Conservation (phyloP, 495 filamentous ascomycete genomes). For the Xanthoparmelia taractica region DNA sequence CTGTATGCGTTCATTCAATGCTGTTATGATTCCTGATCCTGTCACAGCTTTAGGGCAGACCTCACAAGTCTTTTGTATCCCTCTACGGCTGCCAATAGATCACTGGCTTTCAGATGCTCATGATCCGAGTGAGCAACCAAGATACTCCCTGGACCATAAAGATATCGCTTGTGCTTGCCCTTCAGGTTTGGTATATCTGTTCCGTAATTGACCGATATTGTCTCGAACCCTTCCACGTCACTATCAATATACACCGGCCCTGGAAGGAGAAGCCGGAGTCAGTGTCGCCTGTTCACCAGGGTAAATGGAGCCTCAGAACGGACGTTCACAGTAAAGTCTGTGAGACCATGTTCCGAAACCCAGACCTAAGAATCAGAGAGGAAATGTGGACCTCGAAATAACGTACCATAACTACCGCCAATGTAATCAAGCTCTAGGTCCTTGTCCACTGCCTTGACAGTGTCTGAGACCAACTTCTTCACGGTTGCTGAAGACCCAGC, state of each 20-base stretch:
- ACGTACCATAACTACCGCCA: slow-evolving; percentile 47
- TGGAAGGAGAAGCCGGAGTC: background rate
- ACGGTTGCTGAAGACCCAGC: slow-evolving; percentile 54
- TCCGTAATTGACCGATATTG: slow-evolving; percentile 77
- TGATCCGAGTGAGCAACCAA: slow-evolving; percentile 81
- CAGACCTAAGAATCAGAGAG: background rate
- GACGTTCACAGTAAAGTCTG: background rate
- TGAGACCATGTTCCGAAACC: background rate
- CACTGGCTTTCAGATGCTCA: slow-evolving; percentile 63
- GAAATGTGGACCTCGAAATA: background rate
- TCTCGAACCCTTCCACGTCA: slow-evolving; percentile 75
- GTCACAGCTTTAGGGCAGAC: slow-evolving; percentile 9
- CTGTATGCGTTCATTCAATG: background rate
- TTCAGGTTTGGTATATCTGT: slow-evolving; percentile 79
- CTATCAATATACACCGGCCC: slow-evolving; percentile 65
- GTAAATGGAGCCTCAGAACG: background rate
- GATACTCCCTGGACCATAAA: slow-evolving; percentile 86
- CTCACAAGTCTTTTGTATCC: slow-evolving; percentile 57
- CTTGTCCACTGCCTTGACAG: slow-evolving; percentile 49
- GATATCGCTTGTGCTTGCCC: slow-evolving; percentile 67
- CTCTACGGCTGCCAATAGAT: slow-evolving; percentile 60
- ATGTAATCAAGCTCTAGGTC: slow-evolving; percentile 54
- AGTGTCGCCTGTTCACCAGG: background rate
- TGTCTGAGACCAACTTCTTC: slow-evolving; percentile 46
- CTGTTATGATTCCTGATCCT: background rate